phyloP scores from a whole-genome alignment of 768 basidiomycete genomes.

The Amanita exitialis region DNA sequence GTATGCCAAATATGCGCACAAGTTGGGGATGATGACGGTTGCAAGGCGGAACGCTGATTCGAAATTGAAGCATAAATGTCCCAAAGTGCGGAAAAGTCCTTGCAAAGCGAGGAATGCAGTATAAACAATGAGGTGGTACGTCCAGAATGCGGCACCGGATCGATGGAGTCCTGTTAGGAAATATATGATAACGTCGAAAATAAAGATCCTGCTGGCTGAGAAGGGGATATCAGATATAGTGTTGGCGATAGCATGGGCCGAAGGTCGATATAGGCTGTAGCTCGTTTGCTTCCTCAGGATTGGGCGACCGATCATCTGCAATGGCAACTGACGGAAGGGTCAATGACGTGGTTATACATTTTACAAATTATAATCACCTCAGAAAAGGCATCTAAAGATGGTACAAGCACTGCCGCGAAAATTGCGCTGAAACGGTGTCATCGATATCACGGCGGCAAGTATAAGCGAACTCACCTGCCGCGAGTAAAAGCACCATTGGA shows the following conservation, averaged over 20 bases:
- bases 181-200: conserved; percentile 61
- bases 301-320: conserved; percentile 74
- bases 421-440: conserved; percentile 36
- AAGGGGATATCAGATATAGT: conserved; percentile 63
- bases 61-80: conserved; percentile 39
- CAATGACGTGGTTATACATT: background rate
- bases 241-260: conserved; percentile 55
- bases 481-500: conserved; percentile 83
- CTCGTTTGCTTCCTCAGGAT: conserved; percentile 60
- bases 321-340: conserved; percentile 38
- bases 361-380: conserved; percentile 33
- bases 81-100: conserved; percentile 76
- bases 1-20: conserved; percentile 21
- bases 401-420: conserved; percentile 59
- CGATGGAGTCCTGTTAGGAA: conserved; percentile 49
- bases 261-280: conserved; percentile 59
- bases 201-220: conserved; percentile 44
- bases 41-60: conserved; percentile 39
- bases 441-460: background rate
- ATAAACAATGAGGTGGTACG: conserved; percentile 60
- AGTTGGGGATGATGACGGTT: conserved; percentile 66
- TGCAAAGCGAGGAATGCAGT: conserved; percentile 66
- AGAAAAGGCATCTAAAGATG: conserved; percentile 62
- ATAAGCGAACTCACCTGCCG: conserved; percentile 39
- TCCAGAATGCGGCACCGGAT: conserved; percentile 34